A percentile compares a stretch with the other conserved stretches of the same genome.
phyloP scores from a whole-genome alignment of 2,329 filamentous ascomycete species.

The Podosphaera xanthii region DNA sequence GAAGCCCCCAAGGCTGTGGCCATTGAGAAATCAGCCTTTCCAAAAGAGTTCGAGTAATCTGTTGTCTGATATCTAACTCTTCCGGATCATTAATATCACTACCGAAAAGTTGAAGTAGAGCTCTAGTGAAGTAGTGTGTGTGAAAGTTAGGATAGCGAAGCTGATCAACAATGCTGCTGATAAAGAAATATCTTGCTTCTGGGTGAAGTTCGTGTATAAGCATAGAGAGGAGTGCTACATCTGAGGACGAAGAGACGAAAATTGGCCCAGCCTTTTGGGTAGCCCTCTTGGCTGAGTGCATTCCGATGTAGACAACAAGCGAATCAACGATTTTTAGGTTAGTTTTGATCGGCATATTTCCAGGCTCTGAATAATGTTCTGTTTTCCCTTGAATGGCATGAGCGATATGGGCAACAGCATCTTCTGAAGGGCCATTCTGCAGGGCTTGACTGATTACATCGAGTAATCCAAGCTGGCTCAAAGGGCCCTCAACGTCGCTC shows the following conservation, averaged over 20 bases:
- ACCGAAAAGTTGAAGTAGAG: slow-evolving; percentile 66
- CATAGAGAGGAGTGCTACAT: slow-evolving; percentile 51
- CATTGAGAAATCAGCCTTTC: slow-evolving; percentile 75
- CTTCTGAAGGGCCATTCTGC: slow-evolving; percentile 39
- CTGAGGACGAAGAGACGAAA: slow-evolving; percentile 41
- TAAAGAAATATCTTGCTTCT: slow-evolving; percentile 63
- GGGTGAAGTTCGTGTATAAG: slow-evolving; percentile 52
- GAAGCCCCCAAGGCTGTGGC: slow-evolving; percentile 87
- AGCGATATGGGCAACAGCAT: slow-evolving; percentile 53
- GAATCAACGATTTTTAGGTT: slow-evolving; percentile 56
- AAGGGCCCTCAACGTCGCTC: slow-evolving; percentile 30
- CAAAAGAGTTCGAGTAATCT: slow-evolving; percentile 70
- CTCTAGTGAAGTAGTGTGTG: slow-evolving; percentile 81
- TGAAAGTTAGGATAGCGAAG: slow-evolving; percentile 73
- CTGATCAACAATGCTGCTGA: slow-evolving; percentile 74
- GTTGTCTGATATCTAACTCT: slow-evolving; percentile 64
- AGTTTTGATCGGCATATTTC: slow-evolving; percentile 41
- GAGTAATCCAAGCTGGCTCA: slow-evolving; percentile 32
- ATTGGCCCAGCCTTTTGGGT: slow-evolving; percentile 34
- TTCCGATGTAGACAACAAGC: slow-evolving; percentile 61
- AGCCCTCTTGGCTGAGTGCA: slow-evolving; percentile 40
- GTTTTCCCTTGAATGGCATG: slow-evolving; percentile 41
- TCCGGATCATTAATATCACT: slow-evolving; percentile 50
- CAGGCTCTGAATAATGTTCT: slow-evolving; percentile 39
- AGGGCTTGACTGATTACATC: slow-evolving; percentile 35